phyloP scores from a whole-genome alignment of 164 flowering plant species.

The Houttuynia cordata region DNA sequence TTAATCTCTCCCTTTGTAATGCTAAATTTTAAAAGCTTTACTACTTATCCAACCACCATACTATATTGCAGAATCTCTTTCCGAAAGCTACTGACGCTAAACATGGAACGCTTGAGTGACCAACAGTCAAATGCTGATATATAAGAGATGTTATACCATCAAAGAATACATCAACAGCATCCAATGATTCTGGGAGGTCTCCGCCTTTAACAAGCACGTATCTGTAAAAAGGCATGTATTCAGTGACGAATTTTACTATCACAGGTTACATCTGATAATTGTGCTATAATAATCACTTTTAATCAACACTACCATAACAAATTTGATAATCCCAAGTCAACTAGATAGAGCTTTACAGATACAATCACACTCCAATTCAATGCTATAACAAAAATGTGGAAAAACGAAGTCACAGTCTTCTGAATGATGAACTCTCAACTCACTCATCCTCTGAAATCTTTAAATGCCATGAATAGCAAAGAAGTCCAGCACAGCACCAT shows the following conservation, averaged over 20 bases:
- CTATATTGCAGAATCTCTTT: neutral
- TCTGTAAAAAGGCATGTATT: slow-evolving; percentile 25
- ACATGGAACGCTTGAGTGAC: too few species aligned
- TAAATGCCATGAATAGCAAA: too few species aligned
- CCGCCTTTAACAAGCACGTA: slow-evolving; percentile 94
- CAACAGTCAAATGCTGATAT: neutral
- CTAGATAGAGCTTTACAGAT: too few species aligned
- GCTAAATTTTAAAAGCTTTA: neutral
- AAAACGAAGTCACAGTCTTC: too few species aligned
- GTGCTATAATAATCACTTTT: neutral
- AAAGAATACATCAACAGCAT: slow-evolving; percentile 83
- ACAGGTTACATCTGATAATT: neutral
- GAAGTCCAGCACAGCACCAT: too few species aligned
- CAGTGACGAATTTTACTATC: neutral
- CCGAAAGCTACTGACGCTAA: neutral
- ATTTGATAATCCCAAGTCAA: too few species aligned
- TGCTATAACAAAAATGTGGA: too few species aligned
- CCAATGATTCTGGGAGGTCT: slow-evolving; percentile 64
- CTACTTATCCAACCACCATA: neutral
- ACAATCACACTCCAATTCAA: too few species aligned
- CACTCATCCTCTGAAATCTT: too few species aligned
- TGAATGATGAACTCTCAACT: too few species aligned
- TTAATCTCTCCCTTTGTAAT: too few species aligned
- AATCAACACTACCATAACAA: neutral
- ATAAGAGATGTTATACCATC: slow-evolving; percentile 41